Base-by-base conservation (phyloP, 2,329 filamentous ascomycete genomes). In the Tricladium varicosporioides region DNA sequence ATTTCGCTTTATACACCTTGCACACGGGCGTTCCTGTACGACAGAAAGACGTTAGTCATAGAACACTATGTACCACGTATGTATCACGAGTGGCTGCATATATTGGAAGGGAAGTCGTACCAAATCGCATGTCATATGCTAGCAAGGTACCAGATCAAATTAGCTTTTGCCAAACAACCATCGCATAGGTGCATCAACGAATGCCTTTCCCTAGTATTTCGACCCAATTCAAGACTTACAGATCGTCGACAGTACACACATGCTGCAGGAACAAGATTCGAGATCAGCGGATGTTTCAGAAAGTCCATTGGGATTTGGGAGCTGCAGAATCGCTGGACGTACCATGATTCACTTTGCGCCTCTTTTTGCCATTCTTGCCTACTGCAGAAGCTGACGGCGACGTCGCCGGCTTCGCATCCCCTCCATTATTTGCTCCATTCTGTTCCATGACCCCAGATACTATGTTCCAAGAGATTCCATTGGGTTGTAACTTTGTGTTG, bases 1-100 rank as follows among this genome's bases (percentile, higher is more conserved):
- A 77, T 96, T 96, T 71, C 94, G 88, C 78, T 97, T 99, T 76
- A 97, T 91, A 80, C 94, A 99, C 76, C 94, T 85, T 69, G 91
- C 93, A 82, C 94, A 99, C 70, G 94, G 94, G 72, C 94, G 88
- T 79, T 96, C 91, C 91, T 95, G 74, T 68, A 64, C 57, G 58
- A 69, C 68, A 57, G 57, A 58, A 59, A 58, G 48, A 48, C 54
- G 60, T 69, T 67, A 69, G 67, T 65, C 63, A 67, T 62, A 61
- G 57, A 63, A 58, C 55, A 64, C 60, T 62, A 60, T 58, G 70
- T 68, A 66, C 63, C 67, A 63, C 67, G 56, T 61, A 60, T 58
- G 70, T 68, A 66, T 63, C 67, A 63, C 67, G 56, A 62, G 54
- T 63, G 58, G 66, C 62, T 67, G 65, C 61, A 68, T 56, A 61